A percentile compares a stretch with the other conserved stretches of the same genome.
Conservation (phyloP, 495 filamentous ascomycete genomes). For the Aspergillus campestris region DNA sequence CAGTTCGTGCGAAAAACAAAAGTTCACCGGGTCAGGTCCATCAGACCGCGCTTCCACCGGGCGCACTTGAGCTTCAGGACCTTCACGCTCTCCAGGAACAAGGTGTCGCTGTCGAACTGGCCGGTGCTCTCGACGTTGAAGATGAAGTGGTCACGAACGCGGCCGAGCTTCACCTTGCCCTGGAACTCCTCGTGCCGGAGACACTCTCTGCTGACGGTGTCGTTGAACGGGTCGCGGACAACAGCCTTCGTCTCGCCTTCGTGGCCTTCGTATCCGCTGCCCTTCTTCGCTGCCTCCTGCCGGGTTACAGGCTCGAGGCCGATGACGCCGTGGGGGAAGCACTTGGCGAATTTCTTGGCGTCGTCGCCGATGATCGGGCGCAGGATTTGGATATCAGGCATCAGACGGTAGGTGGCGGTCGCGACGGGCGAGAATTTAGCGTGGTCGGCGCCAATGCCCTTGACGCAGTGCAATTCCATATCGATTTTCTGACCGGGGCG, state of each 20-base stretch:
- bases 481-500: slow-evolving; percentile 83
- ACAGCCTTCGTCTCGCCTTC: slow-evolving; percentile 73
- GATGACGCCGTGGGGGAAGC: slow-evolving; percentile 89
- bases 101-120: slow-evolving; percentile 80
- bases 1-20: slow-evolving; percentile 8
- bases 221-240: slow-evolving; percentile 70
- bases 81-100: slow-evolving; percentile 83
- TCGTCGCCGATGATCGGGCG: slow-evolving; percentile 76
- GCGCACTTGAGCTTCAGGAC: slow-evolving; percentile 72
- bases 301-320: slow-evolving; percentile 61
- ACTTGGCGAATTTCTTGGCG: slow-evolving; percentile 80
- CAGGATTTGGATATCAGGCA: slow-evolving; percentile 77
- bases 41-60: slow-evolving; percentile 54
- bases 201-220: slow-evolving; percentile 91
- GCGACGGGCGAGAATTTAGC: slow-evolving; percentile 97
- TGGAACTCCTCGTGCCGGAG: slow-evolving; percentile 89
- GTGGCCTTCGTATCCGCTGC: slow-evolving; percentile 63
- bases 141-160: slow-evolving; percentile 92
- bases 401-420: slow-evolving; percentile 81
- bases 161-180: slow-evolving; percentile 86
- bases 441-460: slow-evolving; percentile 90
- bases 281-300: slow-evolving; percentile 51
- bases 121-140: slow-evolving; percentile 92
- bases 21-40: slow-evolving; percentile 42
- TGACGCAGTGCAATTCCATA: slow-evolving; percentile 78